phyloP scores from a whole-genome alignment of 306 rosid genomes.

The Ormosia emarginata region DNA sequence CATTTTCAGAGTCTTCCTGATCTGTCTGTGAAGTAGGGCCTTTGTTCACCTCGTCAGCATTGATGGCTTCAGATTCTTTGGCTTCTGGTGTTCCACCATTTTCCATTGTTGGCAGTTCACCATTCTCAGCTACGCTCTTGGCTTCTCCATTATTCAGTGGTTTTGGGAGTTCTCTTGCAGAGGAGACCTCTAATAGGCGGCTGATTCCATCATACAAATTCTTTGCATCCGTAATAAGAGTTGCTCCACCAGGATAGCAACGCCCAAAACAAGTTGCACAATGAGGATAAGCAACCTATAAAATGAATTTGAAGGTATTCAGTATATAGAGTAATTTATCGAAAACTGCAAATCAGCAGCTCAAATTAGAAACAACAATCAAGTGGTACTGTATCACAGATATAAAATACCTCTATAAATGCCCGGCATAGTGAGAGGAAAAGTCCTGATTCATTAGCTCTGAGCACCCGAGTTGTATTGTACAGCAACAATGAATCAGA shows the following conservation, averaged over 20 bases:
- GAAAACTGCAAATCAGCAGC: slow-evolving; percentile 6
- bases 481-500: slow-evolving; percentile 81
- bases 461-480: slow-evolving; percentile 77
- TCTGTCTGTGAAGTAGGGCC: slow-evolving; percentile 32
- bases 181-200: slow-evolving; percentile 62
- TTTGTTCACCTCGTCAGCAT: slow-evolving; percentile 36
- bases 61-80: slow-evolving; percentile 37
- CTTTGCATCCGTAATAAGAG: slow-evolving; percentile 70
- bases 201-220: slow-evolving; percentile 63
- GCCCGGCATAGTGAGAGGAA: slow-evolving; percentile 94
- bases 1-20: slow-evolving; percentile 32
- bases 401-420: slow-evolving; percentile 65
- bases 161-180: slow-evolving; percentile 67
- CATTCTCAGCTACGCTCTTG: slow-evolving; percentile 53
- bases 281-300: slow-evolving; percentile 80
- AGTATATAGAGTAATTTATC: not conserved
- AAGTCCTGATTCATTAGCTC: slow-evolving; percentile 85
- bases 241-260: slow-evolving; percentile 83
- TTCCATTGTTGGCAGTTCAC: slow-evolving; percentile 47
- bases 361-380: not conserved
- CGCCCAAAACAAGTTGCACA: slow-evolving; percentile 94
- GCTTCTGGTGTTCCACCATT: slow-evolving; percentile 51
- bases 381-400: not conserved
- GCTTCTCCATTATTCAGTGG: slow-evolving; percentile 49
- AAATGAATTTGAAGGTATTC: slow-evolving; percentile 18